phyloP scores from a whole-genome alignment of 768 basidiomycete species.

The Naganishia vishniacii region DNA sequence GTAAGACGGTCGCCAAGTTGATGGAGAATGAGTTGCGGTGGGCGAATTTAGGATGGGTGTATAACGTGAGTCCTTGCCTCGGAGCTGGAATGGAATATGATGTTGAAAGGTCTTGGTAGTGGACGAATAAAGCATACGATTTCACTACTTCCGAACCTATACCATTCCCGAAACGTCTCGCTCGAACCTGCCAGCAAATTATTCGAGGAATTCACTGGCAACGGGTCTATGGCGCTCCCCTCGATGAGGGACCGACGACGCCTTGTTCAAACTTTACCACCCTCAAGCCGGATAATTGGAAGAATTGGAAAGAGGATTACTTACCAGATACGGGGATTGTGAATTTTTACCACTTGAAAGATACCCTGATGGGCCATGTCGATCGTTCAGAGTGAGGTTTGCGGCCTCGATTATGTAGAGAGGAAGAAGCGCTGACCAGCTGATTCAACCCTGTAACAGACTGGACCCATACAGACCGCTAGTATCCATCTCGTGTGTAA shows the following conservation, averaged over 20 bases:
- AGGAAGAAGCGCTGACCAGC: neutral
- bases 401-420: no score
- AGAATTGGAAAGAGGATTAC: conserved; percentile 69
- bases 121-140: conserved; percentile 93
- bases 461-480: conserved; percentile 85
- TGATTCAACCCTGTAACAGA: no score
- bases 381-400: conserved; percentile 70
- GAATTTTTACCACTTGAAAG: conserved; percentile 87
- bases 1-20: conserved; percentile 53
- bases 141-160: conserved; percentile 63
- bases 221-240: conserved; percentile 52
- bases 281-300: conserved; percentile 57
- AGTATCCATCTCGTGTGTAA: conserved; percentile 80
- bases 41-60: conserved; percentile 93
- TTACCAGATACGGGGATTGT: conserved; percentile 94
- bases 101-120: conserved; percentile 52
- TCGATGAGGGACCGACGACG: conserved; percentile 42
- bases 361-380: conserved; percentile 95
- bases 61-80: conserved; percentile 53
- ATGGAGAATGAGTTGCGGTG: conserved; percentile 77
- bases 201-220: conserved; percentile 67
- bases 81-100: neutral
- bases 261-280: conserved; percentile 24
- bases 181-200: conserved; percentile 59
- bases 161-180: conserved; percentile 58